Evolutionary conservation across 768 basidiomycete genomes (phyloP).

Genomic region (Galerina marginata): DNA sequence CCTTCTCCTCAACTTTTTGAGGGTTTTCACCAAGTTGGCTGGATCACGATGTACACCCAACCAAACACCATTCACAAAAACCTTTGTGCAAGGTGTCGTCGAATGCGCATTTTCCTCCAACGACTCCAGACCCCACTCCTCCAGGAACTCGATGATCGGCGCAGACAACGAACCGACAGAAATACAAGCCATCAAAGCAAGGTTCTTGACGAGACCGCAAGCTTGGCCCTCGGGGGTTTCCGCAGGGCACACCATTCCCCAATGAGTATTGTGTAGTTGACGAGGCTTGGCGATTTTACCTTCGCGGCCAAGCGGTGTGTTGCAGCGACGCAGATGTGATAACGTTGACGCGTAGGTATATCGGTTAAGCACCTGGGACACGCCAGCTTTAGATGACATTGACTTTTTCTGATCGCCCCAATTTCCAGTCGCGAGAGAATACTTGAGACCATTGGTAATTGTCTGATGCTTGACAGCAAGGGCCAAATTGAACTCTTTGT

Average conservation of each 20-base stretch:
- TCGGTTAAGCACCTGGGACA: conserved; percentile 97
- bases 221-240: conserved; percentile 99
- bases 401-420: conserved; percentile 99
- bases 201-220: conserved; percentile 98
- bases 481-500: conserved; percentile 92
- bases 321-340: conserved; percentile 96
- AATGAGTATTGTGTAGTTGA: conserved; percentile 98
- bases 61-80: conserved; percentile 99
- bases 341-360: conserved; percentile 99
- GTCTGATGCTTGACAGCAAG: conserved; percentile 95
- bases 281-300: conserved; percentile 99
- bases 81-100: conserved; percentile 85
- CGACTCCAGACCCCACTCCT: conserved; percentile 97
- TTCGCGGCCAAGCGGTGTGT: conserved; percentile 97
- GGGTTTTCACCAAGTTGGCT: conserved; percentile 88
- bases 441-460: conserved; percentile 97
- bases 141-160: conserved; percentile 96
- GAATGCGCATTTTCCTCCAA: conserved; percentile 93
- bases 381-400: conserved; percentile 97
- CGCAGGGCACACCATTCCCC: conserved; percentile 99
- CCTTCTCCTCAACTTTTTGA: conserved; percentile 90
- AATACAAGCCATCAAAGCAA: conserved; percentile 96
- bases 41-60: conserved; percentile 98
- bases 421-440: conserved; percentile 97
- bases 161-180: conserved; percentile 96